Evolutionary conservation across 139 green algal genomes (phyloP).

Genomic region (Coelastrella sp.): DNA sequence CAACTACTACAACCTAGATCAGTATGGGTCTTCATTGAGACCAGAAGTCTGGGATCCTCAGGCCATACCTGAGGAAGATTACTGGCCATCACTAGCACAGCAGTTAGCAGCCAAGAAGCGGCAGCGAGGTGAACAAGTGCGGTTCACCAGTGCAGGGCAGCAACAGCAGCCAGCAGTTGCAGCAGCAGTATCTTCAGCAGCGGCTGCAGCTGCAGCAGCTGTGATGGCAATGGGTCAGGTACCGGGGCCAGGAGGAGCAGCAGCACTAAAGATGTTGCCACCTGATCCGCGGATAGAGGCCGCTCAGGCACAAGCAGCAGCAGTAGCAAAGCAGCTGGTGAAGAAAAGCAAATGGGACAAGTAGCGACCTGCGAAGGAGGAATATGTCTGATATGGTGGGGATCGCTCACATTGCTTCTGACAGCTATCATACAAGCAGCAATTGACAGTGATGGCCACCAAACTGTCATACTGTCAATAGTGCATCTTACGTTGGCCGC

Average conservation of each 20-base stretch:
- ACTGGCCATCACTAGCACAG: constrained; percentile 17
- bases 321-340: constrained; percentile 19
- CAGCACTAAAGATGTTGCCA: constrained; percentile 11
- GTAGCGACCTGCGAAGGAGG: neutral
- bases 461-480: too few species aligned
- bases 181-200: neutral
- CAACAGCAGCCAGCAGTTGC: neutral
- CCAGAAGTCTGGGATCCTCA: constrained; percentile 56
- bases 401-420: too few species aligned
- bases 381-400: too few species aligned
- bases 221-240: neutral
- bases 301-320: constrained; percentile 29
- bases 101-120: constrained; percentile 13
- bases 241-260: neutral
- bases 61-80: neutral
- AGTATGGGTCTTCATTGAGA: constrained; percentile 67
- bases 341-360: constrained; percentile 46
- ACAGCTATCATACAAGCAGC: too few species aligned
- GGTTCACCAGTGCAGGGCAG: constrained; percentile 13
- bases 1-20: constrained; percentile 66
- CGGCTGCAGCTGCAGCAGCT: constrained; percentile 11
- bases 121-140: constrained; percentile 2
- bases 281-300: neutral
- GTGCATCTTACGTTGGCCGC: too few species aligned
- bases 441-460: too few species aligned